These are phyloP conservation scores for Trichosporon coremiiforme DNA, from an alignment of 1,284 basidiomycete genomes.

Conservation along the genomic window DNA sequence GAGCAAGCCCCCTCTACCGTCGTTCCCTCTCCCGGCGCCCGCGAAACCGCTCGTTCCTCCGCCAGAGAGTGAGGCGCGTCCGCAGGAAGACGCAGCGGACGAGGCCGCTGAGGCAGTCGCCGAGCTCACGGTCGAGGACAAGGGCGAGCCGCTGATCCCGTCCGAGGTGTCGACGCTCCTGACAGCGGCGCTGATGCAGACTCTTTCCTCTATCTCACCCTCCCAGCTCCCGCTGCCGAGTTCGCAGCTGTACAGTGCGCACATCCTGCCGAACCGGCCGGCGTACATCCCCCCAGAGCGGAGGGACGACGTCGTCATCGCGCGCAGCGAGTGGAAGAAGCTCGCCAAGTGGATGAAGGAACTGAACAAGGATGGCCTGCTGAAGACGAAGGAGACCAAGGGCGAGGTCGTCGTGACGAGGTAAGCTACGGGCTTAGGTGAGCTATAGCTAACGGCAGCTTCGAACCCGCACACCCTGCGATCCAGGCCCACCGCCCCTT, in stretches of 20 bases:
- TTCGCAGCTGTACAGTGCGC: conserved; percentile 72
- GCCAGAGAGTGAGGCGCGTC: conserved; percentile 25
- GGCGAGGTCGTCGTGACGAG: conserved; percentile 58
- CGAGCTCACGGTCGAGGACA: conserved; percentile 1
- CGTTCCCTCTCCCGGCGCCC: conserved; percentile 42
- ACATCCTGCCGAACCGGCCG: conserved; percentile 75
- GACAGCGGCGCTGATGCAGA: conserved; percentile 67
- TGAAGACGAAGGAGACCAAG: conserved; percentile 72
- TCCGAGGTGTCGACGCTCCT: conserved; percentile 62
- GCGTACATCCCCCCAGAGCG: conserved; percentile 66
- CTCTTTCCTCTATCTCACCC: conserved; percentile 59
- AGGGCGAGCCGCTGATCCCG: conserved; percentile 57
- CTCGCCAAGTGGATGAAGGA: conserved; percentile 75
- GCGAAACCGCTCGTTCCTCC: conserved; percentile 33
- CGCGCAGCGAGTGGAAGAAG: conserved; percentile 67
- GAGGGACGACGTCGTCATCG: conserved; percentile 62
- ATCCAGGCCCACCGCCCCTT: conserved; percentile 63
- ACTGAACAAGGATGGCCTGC: conserved; percentile 68
- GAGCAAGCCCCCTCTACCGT: conserved; percentile 37
- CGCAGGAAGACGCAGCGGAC: conserved; percentile 61
- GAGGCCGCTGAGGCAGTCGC: conserved; percentile 59
- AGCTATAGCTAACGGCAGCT: conserved; percentile 56
- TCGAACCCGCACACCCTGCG: conserved; percentile 66
- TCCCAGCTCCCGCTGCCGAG: conserved; percentile 72
- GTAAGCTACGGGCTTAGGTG: conserved; percentile 37